phyloP scores from a whole-genome alignment of 352 stramenopile species.

The Phytophthora fragariae region DNA sequence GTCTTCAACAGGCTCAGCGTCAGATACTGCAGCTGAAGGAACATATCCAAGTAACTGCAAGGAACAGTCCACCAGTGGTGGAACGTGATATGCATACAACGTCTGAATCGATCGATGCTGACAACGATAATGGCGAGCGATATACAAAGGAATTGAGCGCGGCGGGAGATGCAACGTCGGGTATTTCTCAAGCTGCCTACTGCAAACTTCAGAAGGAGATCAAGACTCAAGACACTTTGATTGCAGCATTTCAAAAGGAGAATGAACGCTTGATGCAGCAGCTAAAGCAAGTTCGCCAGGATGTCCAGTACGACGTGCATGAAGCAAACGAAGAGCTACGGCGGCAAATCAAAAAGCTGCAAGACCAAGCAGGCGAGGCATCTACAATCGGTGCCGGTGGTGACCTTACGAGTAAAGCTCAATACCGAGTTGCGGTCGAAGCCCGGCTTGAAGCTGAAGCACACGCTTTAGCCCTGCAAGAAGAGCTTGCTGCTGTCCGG shows the following conservation, averaged over 20 bases:
- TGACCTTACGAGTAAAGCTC: constrained; percentile 47
- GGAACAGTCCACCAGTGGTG: constrained; percentile 5
- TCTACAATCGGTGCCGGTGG: constrained; percentile 12
- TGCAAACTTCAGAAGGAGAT: constrained; percentile 65
- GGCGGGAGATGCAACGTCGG: not conserved
- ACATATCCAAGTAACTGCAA: constrained; percentile 54
- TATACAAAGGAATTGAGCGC: not conserved
- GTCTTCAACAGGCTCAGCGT: constrained; percentile 76
- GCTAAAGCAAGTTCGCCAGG: constrained; percentile 67
- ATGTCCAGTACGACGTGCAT: constrained; percentile 76
- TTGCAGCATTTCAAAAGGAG: constrained; percentile 82
- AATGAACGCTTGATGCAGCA: constrained; percentile 88
- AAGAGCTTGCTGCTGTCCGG: constrained; percentile 56
- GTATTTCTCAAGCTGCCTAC: constrained; percentile 20
- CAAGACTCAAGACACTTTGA: constrained; percentile 78
- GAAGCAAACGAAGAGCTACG: constrained; percentile 76
- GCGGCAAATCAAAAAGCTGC: constrained; percentile 53
- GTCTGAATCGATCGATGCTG: not conserved
- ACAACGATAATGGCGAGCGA: not conserved
- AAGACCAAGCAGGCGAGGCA: constrained; percentile 36
- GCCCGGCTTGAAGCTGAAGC: constrained; percentile 70
- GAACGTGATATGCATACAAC: not conserved
- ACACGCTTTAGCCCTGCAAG: constrained; percentile 54
- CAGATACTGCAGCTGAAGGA: constrained; percentile 75
- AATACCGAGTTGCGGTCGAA: constrained; percentile 68